Evolutionary conservation across 225 moss, liverwort and hornwort genomes (phyloP), one percentile per base, ranked within the genome.

Genomic region (Bryum argenteum): DNA sequence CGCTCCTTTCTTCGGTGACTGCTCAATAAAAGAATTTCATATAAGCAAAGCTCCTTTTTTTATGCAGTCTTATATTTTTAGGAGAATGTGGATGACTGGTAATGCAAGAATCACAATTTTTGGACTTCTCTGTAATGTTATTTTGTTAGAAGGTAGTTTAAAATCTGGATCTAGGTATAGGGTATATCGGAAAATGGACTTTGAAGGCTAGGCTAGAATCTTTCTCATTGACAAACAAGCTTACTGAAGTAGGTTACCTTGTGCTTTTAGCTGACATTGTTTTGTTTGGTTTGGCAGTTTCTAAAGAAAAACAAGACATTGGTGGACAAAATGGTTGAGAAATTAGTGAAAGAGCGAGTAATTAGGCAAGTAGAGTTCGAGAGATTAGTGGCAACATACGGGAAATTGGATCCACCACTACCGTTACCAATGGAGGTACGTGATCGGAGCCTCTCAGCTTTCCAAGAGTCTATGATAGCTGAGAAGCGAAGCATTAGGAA

Each of bases 331-430:
- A 74, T 94, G 74, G 83, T 92, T 28, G 89, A 91, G 55, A 63
- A 74, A 57, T 74, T 94, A 70, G 79, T 97, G 57, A 82, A 89
- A 75, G 82, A 89, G 22, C 78, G 82, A 66, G 89, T 92, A 64
- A 87, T 94, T 61, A 84, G 97, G 52, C 90, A 94, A 87, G 90
- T 79, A 44, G 90, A 94, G 37, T 94, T 97, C 68, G 75, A 82
- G 45, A 67, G 83, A 39, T 45, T 94, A 67, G 89, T 94, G 71
- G 75, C 80, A 21, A 75, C 70, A 48, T 90, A 73, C 72, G 91
- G 89, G 40, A 87, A 84, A 58, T 81, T 97, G 59, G 87, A 92
- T 52, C 74, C 83, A 33, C 86, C 83, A 48, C 75, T 64, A 64
- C 83, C 82, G 13, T 83, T 87, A 61, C 94, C 91, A 13, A 89